Conservation (phyloP, 75 land plant species). For the Selaginella tamariscina region DNA sequence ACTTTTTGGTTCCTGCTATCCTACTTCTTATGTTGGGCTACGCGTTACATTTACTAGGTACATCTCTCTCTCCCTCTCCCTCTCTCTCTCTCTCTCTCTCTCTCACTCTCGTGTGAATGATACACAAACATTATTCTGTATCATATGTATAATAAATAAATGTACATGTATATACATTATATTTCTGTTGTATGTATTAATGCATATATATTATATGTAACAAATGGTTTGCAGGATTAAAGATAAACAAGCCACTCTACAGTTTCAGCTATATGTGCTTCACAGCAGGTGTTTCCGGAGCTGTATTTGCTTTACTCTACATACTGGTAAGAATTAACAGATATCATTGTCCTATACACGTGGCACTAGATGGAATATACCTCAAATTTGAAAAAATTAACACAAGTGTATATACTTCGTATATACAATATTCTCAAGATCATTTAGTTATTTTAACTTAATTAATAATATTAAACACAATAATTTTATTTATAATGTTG, state of each 20-base stretch:
- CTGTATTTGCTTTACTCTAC: slow-evolving; percentile 37
- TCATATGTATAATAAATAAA: slow-evolving; percentile 12
- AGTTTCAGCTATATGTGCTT: slow-evolving; percentile 48
- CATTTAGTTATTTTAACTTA: background rate
- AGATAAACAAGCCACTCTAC: slow-evolving; percentile 46
- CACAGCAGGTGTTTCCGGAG: slow-evolving; percentile 48
- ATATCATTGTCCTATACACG: background rate
- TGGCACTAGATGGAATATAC: background rate
- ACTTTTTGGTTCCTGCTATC: background rate
- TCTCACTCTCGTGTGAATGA: background rate
- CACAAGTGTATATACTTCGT: background rate
- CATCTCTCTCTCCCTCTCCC: no score
- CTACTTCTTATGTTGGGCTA: background rate
- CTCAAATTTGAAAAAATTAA: background rate
- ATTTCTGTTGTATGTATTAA: slow-evolving; percentile 3
- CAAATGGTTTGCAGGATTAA: slow-evolving; percentile 27
- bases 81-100: no score
- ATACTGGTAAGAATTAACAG: slow-evolving; percentile 35
- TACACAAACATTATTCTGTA: background rate
- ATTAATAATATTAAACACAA: background rate
- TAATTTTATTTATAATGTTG: background rate
- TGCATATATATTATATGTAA: no score
- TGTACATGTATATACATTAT: slow-evolving; percentile 9
- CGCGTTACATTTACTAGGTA: background rate
- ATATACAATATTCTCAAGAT: background rate